Evolutionary conservation across 2,329 filamentous ascomycete genomes (phyloP), one percentile per base, ranked within the genome.

Genomic region (Grosmannia huntii): DNA sequence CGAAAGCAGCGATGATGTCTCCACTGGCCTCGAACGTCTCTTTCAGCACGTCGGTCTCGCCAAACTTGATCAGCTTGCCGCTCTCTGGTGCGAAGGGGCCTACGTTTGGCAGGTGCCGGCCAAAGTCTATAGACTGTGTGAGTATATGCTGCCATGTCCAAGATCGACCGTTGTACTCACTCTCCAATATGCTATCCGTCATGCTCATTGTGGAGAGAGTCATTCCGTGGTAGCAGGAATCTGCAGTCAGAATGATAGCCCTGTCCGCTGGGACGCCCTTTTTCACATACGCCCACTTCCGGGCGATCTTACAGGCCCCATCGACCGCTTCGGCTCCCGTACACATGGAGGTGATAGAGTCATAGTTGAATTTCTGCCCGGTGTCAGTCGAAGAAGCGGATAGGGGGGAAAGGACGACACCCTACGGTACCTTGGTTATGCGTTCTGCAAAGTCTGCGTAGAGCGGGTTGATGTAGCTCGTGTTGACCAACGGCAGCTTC

Each of bases 401-500:
- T 6, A n/a, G 41, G 6, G 4, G 12, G 14, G 4, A 4, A n/a
- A 46, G 41, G 19, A 50, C 5, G 9, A 10, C 21, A 3, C 10
- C 6, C n/a, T 6, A 27, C 48, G 9, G 9, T 27, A 50, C 48
- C 48, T 27, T 51, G 10, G 55, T 57, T 14, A 57, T 27, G 10
- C 55, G 55, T 48, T 57, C 55, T 33, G 55, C 55, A 16, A 57
- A 25, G 31, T 57, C 46, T 14, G 48, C 14, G 23, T 57, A 57
- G 6, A 57, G 55, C 28, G 55, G 55, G 48, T 57, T 57, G 55
- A 57, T 57, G 23, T 57, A 57, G 46, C 55, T 57, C 23, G 55
- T 57, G 55, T 57, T 57, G 23, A 51, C 21, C 14, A 57, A 48
- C 5, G 55, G 55, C 48, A 57, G 46, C 25, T 25, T 38, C 48